Conservation (phyloP, 208 protist genomes). For the Leishmania aethiopica region DNA sequence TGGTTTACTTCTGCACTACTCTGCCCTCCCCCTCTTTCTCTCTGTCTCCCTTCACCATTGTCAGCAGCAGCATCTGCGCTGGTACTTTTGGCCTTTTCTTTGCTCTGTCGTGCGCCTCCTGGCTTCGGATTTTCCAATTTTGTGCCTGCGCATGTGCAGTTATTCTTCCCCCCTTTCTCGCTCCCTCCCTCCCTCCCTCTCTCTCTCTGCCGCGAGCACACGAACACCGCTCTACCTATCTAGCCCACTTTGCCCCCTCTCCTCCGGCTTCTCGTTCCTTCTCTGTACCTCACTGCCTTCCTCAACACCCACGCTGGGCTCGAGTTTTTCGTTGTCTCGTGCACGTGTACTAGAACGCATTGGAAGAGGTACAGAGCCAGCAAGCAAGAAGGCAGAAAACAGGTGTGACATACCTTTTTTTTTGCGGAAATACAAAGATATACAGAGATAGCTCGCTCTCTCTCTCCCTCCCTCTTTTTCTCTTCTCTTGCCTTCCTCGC, state of each 20-base stretch:
- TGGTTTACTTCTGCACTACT: background rate
- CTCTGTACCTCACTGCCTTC: slow-evolving; percentile 6
- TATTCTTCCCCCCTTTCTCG: background rate
- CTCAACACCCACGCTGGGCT: background rate
- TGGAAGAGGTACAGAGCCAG: background rate
- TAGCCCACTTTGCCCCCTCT: background rate
- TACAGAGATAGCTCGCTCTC: background rate
- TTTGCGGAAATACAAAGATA: too few species aligned
- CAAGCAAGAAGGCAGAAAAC: background rate
- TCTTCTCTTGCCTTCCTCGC: background rate
- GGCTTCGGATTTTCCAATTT: background rate
- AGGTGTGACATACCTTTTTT: background rate
- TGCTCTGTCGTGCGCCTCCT: background rate
- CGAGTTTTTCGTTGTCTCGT: background rate
- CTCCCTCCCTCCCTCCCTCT: background rate
- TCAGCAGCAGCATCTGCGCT: slow-evolving; percentile 1
- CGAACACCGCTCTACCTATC: background rate
- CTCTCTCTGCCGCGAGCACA: background rate
- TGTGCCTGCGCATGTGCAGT: background rate
- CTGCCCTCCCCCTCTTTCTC: background rate
- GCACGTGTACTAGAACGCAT: background rate
- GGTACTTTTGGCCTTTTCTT: background rate
- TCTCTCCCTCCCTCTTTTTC: background rate
- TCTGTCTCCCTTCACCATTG: background rate
- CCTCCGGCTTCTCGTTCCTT: background rate